Base-by-base conservation (phyloP, 768 basidiomycete genomes). In the Podaxis carcinomalis region DNA sequence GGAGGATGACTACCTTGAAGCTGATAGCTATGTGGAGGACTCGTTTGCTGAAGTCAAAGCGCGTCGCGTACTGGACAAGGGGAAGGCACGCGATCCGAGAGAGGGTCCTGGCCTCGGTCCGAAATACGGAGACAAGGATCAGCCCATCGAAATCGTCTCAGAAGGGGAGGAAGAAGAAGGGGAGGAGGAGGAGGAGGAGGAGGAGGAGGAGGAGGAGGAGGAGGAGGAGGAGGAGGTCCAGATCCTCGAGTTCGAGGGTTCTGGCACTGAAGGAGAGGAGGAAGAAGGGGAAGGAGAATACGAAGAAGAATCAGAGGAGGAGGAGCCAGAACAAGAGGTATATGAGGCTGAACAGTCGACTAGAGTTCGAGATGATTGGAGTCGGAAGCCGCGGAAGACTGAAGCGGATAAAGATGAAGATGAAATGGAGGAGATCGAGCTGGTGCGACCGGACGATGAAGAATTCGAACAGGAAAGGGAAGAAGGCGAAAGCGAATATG, bases 71-170 rank as follows among this genome's bases (percentile, higher is more conserved):
- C 57, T 68, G 35, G 72, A 70, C 21, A 83, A 83, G 68, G 87
- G 86, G 32, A 88, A 88, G 68, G 81, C 78, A 54, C 79, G 86
- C 53, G 86, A 86, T 67, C 81, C 83, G 7, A 74, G 83, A 51
- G 84, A 87, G 65, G 86, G 84, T 5, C 81, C 84, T 46, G 83
- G 84, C 3, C 73, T 83, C 36, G 73, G 75, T 23, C 70, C 68
- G 44, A 76, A 72, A 16, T 67, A 62, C 54, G 71, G 72, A 46
- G 73, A 70, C 36, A 68, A 69, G 36, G 63, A 73, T 44, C 73
- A 80, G 54, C 83, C 83, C 13, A 84, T 85, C 55, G 79, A 82
- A 63, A 76, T 82, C 28, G 50, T 68, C 13, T 74, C 71, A 3
- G 72, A 70, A 32, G 32, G 32, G 9, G 71, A 70, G n/a, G 73